Evolutionary conservation across 2,329 filamentous ascomycete genomes (phyloP).

Genomic region (Alternaria triticina): DNA sequence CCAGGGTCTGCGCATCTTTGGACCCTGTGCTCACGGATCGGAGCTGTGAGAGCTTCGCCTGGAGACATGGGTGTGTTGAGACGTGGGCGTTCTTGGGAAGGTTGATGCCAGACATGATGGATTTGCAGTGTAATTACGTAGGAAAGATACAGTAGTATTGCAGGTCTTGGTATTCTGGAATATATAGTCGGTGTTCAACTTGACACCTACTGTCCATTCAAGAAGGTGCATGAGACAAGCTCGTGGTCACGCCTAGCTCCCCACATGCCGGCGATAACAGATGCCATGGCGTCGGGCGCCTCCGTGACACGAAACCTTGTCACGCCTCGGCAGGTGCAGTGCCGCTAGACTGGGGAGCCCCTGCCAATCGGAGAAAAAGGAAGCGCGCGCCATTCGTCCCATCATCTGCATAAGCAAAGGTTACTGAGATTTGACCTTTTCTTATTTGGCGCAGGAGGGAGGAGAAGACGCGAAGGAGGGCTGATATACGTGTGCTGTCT

Average conservation of each 20-base stretch:
- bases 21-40: slow-evolving; percentile 74
- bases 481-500: background rate
- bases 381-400: background rate
- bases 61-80: slow-evolving; percentile 83
- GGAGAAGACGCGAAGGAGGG: background rate
- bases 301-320: slow-evolving; percentile 8
- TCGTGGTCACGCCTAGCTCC: slow-evolving; percentile 1
- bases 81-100: slow-evolving; percentile 70
- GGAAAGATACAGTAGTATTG: background rate
- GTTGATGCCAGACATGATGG: slow-evolving; percentile 36
- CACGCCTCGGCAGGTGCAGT: background rate
- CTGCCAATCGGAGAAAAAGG: slow-evolving; percentile 15
- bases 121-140: background rate
- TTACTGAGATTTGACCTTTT: slow-evolving; percentile 1
- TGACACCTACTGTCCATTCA: slow-evolving; percentile 1
- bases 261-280: slow-evolving; percentile 15
- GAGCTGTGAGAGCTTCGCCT: slow-evolving; percentile 88
- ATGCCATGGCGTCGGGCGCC: slow-evolving; percentile 10
- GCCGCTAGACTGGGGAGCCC: background rate
- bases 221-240: slow-evolving; percentile 16
- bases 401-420: background rate
- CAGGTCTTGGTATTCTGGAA: background rate
- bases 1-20: slow-evolving; percentile 78
- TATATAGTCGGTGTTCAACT: background rate
- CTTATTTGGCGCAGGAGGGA: slow-evolving; percentile 1